A percentile compares a stretch with the other conserved stretches of the same genome.
These are phyloP conservation scores for Sporothrix inflata DNA, from an alignment of 2,329 filamentous ascomycete genomes.

Conservation along the genomic window DNA sequence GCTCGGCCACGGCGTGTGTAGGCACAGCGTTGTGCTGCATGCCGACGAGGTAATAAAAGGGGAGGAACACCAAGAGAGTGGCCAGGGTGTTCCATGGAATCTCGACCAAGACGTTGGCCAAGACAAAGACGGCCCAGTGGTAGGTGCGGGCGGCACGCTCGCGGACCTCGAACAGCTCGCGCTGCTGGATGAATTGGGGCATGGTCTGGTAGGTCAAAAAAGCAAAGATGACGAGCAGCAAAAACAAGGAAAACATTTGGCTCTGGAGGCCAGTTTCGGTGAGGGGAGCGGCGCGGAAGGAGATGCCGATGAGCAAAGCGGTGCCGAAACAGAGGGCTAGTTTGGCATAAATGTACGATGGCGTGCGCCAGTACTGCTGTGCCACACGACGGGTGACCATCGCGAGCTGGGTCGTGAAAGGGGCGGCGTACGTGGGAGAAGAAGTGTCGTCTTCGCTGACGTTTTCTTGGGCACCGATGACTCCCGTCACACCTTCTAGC, in stretches of 20 bases:
- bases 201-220: slow-evolving; percentile 63
- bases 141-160: slow-evolving; percentile 68
- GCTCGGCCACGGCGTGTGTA: slow-evolving; percentile 64
- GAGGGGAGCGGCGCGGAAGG: slow-evolving; percentile 61
- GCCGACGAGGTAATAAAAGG: slow-evolving; percentile 66
- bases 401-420: slow-evolving; percentile 62
- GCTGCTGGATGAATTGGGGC: slow-evolving; percentile 68
- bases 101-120: slow-evolving; percentile 68
- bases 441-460: slow-evolving; percentile 32
- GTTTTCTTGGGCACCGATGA: neutral
- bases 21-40: slow-evolving; percentile 68
- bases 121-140: slow-evolving; percentile 67
- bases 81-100: slow-evolving; percentile 62
- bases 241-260: slow-evolving; percentile 62
- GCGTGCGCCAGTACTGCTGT: slow-evolving; percentile 78
- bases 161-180: slow-evolving; percentile 66
- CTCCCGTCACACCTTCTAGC: slow-evolving; percentile 37
- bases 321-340: slow-evolving; percentile 52
- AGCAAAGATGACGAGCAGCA: slow-evolving; percentile 65
- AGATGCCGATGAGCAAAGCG: slow-evolving; percentile 66
- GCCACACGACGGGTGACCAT: slow-evolving; percentile 68
- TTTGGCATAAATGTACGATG: slow-evolving; percentile 76
- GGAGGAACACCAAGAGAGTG: slow-evolving; percentile 55
- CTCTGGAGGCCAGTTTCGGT: slow-evolving; percentile 66
- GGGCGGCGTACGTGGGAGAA: slow-evolving; percentile 73